Evolutionary conservation across 257 asterid genomes (phyloP).

Genomic region (Thymus quinquecostatus): DNA sequence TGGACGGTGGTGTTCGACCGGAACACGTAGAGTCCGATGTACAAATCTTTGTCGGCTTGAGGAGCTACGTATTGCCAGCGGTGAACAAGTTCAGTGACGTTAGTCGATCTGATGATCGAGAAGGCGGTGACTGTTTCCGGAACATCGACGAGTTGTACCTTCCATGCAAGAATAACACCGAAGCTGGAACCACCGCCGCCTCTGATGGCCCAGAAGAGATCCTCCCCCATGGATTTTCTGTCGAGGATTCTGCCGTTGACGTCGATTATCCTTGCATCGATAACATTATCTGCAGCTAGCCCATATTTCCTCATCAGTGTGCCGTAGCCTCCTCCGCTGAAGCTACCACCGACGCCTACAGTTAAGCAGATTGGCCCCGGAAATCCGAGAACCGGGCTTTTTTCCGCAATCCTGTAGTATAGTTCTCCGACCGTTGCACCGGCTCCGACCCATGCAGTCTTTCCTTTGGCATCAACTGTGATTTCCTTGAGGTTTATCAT

Average conservation of each 20-base stretch:
- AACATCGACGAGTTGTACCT: constrained; percentile 26
- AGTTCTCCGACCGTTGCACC: constrained; percentile 1
- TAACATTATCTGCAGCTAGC: constrained; percentile 40
- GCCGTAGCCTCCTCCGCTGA: constrained; percentile 44
- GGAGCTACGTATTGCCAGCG: constrained; percentile 37
- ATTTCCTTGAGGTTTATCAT: background rate
- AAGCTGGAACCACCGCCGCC: constrained; percentile 48
- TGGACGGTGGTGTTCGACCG: constrained; percentile 12
- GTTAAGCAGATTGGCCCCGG: constrained; percentile 34
- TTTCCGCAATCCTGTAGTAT: constrained; percentile 27
- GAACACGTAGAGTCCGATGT: background rate
- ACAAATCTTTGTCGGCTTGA: constrained; percentile 27
- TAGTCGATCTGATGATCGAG: background rate
- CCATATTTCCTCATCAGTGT: constrained; percentile 36
- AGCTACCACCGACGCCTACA: constrained; percentile 39
- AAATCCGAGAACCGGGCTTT: constrained; percentile 26
- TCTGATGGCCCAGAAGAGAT: constrained; percentile 43
- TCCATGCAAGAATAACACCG: constrained; percentile 39
- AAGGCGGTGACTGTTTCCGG: constrained; percentile 16
- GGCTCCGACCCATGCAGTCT: background rate
- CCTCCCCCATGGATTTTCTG: constrained; percentile 41
- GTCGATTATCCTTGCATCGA: constrained; percentile 39
- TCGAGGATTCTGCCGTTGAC: constrained; percentile 36
- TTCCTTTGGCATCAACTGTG: background rate
- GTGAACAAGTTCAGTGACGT: background rate